Evolutionary conservation across 148 eudicot species (phyloP).

Genomic region (Chenopodium album): DNA sequence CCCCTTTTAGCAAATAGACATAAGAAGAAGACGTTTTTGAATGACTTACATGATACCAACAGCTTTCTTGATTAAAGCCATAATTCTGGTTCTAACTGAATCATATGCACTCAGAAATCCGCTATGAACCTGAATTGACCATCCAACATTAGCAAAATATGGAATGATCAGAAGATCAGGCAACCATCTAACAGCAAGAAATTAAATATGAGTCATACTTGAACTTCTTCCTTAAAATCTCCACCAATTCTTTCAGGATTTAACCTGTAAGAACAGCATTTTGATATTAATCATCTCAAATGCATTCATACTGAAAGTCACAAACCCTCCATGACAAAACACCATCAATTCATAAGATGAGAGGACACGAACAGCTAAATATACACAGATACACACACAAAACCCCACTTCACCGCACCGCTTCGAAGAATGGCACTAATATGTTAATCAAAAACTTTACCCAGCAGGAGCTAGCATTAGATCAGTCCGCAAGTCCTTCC

Average conservation of each 20-base stretch:
- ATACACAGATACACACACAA: neutral
- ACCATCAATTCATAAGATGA: neutral
- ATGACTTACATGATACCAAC: constrained; percentile 58
- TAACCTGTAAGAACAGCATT: constrained; percentile 46
- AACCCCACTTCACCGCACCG: neutral
- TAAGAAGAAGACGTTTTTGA: constrained; percentile 5
- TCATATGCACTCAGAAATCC: constrained; percentile 96
- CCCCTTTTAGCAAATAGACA: neutral
- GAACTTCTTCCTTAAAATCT: constrained; percentile 93
- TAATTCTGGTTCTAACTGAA: constrained; percentile 80
- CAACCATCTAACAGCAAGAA: constrained; percentile 8
- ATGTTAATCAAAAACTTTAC: constrained; percentile 35
- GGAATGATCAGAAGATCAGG: neutral
- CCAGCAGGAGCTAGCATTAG: constrained; percentile 93
- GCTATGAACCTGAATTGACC: constrained; percentile 70
- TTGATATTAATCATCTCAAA: neutral
- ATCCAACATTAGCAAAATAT: constrained; percentile 9
- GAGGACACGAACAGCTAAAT: neutral
- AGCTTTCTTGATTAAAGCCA: constrained; percentile 68
- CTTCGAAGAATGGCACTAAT: neutral
- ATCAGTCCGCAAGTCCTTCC: constrained; percentile 97
- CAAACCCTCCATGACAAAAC: neutral
- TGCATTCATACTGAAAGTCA: neutral
- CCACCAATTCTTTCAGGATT: constrained; percentile 98
- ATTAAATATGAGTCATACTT: constrained; percentile 41